These are phyloP conservation scores for Lactarius deliciosus DNA, from an alignment of 768 basidiomycete species.

Conservation along the genomic window DNA sequence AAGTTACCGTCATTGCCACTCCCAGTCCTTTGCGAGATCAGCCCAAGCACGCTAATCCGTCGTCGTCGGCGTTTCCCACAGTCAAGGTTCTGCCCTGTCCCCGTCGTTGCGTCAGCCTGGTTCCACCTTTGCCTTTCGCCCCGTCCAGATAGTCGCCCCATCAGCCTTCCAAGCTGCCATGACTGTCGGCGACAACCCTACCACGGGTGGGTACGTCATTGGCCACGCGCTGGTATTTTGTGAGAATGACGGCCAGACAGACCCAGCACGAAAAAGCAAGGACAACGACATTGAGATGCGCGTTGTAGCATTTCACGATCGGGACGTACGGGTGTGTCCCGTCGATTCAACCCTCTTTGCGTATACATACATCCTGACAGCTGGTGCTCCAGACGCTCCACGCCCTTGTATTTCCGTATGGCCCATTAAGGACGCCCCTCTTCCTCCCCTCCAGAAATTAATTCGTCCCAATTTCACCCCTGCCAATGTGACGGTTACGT, in stretches of 20 bases:
- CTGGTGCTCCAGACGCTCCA: too few relatives aligned
- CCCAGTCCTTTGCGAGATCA: too few relatives aligned
- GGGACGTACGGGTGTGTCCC: conserved; percentile 11
- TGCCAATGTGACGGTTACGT: not conserved
- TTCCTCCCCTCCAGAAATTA: conserved; percentile 5
- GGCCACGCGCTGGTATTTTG: too few relatives aligned
- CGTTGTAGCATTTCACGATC: too few relatives aligned
- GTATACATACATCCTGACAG: conserved; percentile 14
- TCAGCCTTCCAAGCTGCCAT: too few relatives aligned
- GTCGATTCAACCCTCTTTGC: not conserved
- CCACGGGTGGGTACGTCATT: too few relatives aligned
- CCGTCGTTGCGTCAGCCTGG: too few relatives aligned
- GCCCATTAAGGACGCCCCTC: conserved; percentile 1
- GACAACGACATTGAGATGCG: not conserved
- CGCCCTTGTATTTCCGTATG: not conserved
- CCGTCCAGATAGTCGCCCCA: not conserved
- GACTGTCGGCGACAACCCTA: not conserved
- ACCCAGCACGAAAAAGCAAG: not conserved
- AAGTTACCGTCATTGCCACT: too few relatives aligned
- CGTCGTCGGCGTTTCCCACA: not conserved
- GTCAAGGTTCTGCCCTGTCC: not conserved
- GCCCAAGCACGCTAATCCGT: too few relatives aligned
- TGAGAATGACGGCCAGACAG: not conserved
- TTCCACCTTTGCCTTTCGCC: conserved; percentile 21
- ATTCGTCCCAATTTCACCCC: not conserved